Percentiles rank a stretch among this genome's conserved stretches.
These are phyloP conservation scores for Raphanus sativus DNA, from an alignment of 345 rosid species.

Conservation along the genomic window DNA sequence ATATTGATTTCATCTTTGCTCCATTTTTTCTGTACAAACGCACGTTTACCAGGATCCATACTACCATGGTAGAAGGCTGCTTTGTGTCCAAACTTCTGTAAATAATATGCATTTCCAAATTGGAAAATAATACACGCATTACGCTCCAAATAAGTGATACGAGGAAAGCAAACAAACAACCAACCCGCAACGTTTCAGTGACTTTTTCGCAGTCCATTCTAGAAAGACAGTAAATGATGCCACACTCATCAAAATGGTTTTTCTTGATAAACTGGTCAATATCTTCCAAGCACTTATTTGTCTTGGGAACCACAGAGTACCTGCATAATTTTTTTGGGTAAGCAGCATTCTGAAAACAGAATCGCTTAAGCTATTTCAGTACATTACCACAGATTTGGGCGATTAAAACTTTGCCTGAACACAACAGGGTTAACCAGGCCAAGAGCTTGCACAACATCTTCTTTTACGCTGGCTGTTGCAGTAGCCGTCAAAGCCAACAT, in stretches of 20 bases:
- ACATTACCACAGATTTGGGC: constrained; percentile 80
- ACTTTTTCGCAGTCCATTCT: constrained; percentile 99
- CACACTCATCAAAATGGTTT: constrained; percentile 93
- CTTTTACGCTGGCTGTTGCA: constrained; percentile 98
- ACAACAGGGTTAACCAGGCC: constrained; percentile 91
- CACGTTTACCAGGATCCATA: constrained; percentile 79
- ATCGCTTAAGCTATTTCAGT: not conserved
- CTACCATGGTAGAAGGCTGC: constrained; percentile 96
- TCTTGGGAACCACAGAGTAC: constrained; percentile 82
- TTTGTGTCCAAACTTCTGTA: constrained; percentile 86
- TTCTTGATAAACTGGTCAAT: constrained; percentile 88
- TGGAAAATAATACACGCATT: not conserved
- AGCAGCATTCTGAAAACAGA: constrained; percentile 33
- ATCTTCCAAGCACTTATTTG: constrained; percentile 88
- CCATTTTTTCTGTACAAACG: constrained; percentile 90
- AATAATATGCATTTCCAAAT: constrained; percentile 16
- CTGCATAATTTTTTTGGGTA: constrained; percentile 48
- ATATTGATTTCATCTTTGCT: constrained; percentile 98
- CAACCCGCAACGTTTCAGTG: constrained; percentile 83
- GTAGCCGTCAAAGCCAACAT: constrained; percentile 98
- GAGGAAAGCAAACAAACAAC: constrained; percentile 34
- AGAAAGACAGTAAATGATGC: constrained; percentile 96
- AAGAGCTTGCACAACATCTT: constrained; percentile 99
- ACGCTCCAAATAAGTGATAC: not conserved
- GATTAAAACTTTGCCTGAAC: constrained; percentile 96